Evolutionary conservation across 2,329 filamentous ascomycete species (phyloP).

Genomic region (Nemania diffusa): DNA sequence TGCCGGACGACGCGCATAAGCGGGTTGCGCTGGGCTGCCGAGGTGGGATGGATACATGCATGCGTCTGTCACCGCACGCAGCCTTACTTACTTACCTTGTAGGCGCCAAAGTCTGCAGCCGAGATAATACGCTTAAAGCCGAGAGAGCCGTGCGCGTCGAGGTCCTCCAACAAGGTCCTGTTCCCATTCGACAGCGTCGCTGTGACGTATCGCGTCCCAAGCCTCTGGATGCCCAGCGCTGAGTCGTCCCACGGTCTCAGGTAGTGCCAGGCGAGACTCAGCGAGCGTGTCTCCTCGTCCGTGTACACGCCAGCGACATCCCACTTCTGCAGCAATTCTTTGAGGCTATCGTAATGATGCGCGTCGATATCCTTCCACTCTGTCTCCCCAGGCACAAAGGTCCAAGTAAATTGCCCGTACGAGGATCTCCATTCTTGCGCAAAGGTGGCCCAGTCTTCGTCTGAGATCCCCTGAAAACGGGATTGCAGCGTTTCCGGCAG

Average conservation of each 20-base stretch:
- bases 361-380: conserved; percentile 77
- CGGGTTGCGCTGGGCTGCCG: not conserved
- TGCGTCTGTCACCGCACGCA: not conserved
- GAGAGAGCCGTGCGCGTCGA: conserved; percentile 67
- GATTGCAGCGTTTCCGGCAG: conserved; percentile 59
- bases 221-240: conserved; percentile 61
- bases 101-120: conserved; percentile 76
- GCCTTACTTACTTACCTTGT: conserved; percentile 63
- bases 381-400: conserved; percentile 59
- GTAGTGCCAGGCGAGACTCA: conserved; percentile 78
- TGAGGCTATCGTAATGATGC: conserved; percentile 73
- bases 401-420: conserved; percentile 70
- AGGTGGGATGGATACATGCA: not conserved
- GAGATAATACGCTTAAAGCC: conserved; percentile 72
- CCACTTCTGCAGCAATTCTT: conserved; percentile 66
- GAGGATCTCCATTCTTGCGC: conserved; percentile 75
- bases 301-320: conserved; percentile 68
- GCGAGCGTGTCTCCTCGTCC: conserved; percentile 69
- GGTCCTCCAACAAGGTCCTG: conserved; percentile 70
- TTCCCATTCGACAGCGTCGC: conserved; percentile 83
- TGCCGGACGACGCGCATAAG: conserved; percentile 7
- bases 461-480: conserved; percentile 61
- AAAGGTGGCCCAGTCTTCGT: conserved; percentile 70
- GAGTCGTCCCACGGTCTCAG: conserved; percentile 77
- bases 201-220: conserved; percentile 66